Base-by-base conservation (phyloP, 2,329 filamentous ascomycete genomes). In the Aspergillus ochraceus region DNA sequence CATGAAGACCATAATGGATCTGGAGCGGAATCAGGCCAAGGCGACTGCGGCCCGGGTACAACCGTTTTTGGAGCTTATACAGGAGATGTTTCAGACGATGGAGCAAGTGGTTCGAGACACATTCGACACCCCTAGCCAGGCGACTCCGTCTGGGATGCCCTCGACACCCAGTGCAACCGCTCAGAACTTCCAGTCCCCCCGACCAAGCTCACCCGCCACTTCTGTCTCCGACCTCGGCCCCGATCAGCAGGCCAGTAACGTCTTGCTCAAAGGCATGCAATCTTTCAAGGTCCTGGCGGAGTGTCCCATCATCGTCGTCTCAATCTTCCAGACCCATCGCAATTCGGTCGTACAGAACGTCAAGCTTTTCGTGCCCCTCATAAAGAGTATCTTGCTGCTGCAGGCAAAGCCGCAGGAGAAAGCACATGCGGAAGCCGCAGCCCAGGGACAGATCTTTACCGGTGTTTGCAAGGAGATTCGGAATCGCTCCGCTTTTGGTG, bases 211-310 rank as follows among this genome's bases (percentile, higher is more conserved):
- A 3, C 95, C 96, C 4, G 90, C 93, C 9, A 89, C 90, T 2
- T 90, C 92, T 1, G 78, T 91, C 3, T 84, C 89, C 19, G 95
- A 98, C 63, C 84, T 97, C 54, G 91, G 88, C 6, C 85, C 88
- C 14, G 93, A 97, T 68, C 89, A 92, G 69, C 91, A 94, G 71
- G 89, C 92, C 68, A 87, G 86, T 57, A 88, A 93, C 60, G 90
- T 91, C 52, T 78, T 99, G 36, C 81, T 93, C 57, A 96, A 92
- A 76, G 95, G 95, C 30, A 97, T 97, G 91, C 92, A 97, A 74
- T 99, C 95, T 1, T 99, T 99, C 84, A 99, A 98, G 76, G 94
- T 99, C 24, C 85, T 99, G 4, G 92, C 94, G 1, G 95, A 99
- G 75, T 99, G 95, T 68, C 95, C 95, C 0, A 99, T 99, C 55